Evolutionary conservation across 176 grass and related monocot genomes (phyloP), one percentile per base, ranked within the genome.

Genomic region (Oryza meyeriana): DNA sequence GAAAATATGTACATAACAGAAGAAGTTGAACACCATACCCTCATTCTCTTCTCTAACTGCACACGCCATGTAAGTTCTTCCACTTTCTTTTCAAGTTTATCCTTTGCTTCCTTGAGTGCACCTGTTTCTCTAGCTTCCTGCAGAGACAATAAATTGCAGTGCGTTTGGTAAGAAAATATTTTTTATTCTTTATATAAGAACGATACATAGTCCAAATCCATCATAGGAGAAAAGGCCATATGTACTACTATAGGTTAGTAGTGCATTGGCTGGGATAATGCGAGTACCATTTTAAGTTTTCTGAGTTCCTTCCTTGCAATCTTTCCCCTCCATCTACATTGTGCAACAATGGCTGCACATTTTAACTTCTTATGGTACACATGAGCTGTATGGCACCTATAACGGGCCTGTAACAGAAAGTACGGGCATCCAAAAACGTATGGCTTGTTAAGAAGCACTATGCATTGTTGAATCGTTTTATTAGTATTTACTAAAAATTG

Each of bases 61-160:
- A 95, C 84, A 25, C 96, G 92, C 90, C 90, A 93, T 93, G 92
- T 94, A 93, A 99, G 96, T 77, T 99, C 96, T 87, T 99, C 96
- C 65, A 99, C 96, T 87, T 84, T 90, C 85, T 99, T 99, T 87
- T 99, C 96, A 63, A 99, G 96, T 80, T 95, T 99, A 88, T 99
- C 96, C 73, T 99, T 99, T 74, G 96, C 96, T 88, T 99, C 86
- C 61, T 99, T 95, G 40, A 99, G 96, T 31, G 96, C 96, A 74
- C 96, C 96, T 31, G 96, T 99, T 93, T 99, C 93, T 89, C 89
- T 94, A 83, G 96, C 96, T 55, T 92, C 96, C 96, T 98, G 89
- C 76, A 69, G 41, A 82, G 73, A 85, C 86, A 41, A 77, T 22
- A 76, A 76, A 63, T 57, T 76, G 57, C 3, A 50, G 70, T 30